Base-by-base conservation (phyloP, 116 monocot species). In the Iris pallida region DNA sequence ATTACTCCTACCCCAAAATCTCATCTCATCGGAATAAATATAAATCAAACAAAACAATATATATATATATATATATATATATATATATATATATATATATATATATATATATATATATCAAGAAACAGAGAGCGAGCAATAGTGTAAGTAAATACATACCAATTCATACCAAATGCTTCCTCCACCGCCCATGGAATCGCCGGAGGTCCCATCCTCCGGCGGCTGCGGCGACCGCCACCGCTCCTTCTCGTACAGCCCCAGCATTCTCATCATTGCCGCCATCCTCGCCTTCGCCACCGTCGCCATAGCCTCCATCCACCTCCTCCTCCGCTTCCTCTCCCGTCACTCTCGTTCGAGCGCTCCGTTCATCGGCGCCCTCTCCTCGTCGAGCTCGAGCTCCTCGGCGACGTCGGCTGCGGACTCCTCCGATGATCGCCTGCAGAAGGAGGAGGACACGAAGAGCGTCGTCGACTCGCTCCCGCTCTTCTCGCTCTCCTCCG, bases 211-310 rank as follows among this genome's bases (percentile, higher is more conserved):
- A 5, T n/a, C 8, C 20, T 8, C 64, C 45, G 5, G 6, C 45
- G 30, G 30, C 30, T 4, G 19, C 67, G 7, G 45, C 30, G 17
- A 14, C 51, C 18, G 12, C 12, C 30, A 5, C 16, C 49, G 15
- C 19, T 15, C n/a, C 17, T 51, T 53, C 18, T 30, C 30, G 30
- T 30, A 30, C 30, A 30, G 30, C 30, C 30, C 30, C 30, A 30
- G 30, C 30, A 30, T 72, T n/a, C 51, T 70, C 52, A 79, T 74
- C 52, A 65, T 70, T 51, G 53, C 70, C 63, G 55, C 55, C 42
- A 64, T 72, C 12, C 41, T 47, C 41, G 62, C 72, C 63, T 55
- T 54, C 12, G 62, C 55, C 13, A 53, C 44, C 42, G 19, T 53
- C 41, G 52, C 61, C 53, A 16, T 44, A 12, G 12, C 44, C 30